Conservation (phyloP, 1,284 basidiomycete species). For the Golubevia pallescens region DNA sequence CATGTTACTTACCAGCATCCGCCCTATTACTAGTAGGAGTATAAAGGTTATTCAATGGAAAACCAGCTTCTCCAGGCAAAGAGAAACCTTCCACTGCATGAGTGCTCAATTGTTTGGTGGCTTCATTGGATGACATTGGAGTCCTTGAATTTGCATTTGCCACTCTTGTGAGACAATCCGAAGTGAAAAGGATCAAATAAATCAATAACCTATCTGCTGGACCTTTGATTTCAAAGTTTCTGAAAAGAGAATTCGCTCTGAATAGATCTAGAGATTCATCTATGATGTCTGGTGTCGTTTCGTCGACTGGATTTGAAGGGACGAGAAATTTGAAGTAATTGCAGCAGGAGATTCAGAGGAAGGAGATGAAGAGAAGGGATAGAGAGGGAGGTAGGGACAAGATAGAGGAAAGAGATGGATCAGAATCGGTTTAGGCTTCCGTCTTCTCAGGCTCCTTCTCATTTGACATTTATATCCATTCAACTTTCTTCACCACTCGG, state of each 20-base stretch:
- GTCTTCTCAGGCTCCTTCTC: no score
- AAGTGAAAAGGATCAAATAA: conserved; percentile 96
- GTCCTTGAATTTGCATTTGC: conserved; percentile 33
- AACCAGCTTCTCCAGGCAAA: conserved; percentile 93
- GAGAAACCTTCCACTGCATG: conserved; percentile 87
- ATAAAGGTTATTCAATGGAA: conserved; percentile 91
- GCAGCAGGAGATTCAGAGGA: no score
- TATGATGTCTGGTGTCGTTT: no score
- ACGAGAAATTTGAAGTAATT: no score
- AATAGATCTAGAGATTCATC: conserved; percentile 97
- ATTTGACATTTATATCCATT: no score
- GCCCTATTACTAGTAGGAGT: conserved; percentile 77
- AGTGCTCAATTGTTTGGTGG: conserved; percentile 84
- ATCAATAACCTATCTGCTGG: conserved; percentile 94
- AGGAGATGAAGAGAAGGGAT: no score
- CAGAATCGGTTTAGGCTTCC: no score
- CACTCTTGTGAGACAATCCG: conserved; percentile 83
- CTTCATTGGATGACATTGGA: conserved; percentile 80
- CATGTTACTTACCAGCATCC: conserved; percentile 83
- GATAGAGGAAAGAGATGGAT: no score
- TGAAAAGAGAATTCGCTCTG: conserved; percentile 97
- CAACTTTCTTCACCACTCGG: no score
- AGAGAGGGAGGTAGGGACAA: no score
- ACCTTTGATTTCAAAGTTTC: conserved; percentile 99
- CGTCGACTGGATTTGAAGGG: no score